Evolutionary conservation across 2,329 filamentous ascomycete genomes (phyloP).

Genomic region (Penicillium sp.): DNA sequence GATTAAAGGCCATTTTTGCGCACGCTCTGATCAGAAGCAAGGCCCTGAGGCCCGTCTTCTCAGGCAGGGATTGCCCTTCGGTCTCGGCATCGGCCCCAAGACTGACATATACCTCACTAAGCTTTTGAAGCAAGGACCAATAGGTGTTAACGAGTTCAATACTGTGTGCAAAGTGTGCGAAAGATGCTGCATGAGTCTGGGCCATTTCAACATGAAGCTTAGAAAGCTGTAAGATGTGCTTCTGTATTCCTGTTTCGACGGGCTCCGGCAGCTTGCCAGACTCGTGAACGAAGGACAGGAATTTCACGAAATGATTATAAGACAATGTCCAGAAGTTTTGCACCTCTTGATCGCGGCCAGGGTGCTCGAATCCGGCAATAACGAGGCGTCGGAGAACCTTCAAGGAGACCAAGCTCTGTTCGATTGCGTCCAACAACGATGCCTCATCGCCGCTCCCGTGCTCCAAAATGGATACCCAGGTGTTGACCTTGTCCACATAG

Average conservation of each 20-base stretch:
- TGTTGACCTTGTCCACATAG: conserved; percentile 70
- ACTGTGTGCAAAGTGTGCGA: conserved; percentile 77
- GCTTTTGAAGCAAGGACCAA: conserved; percentile 76
- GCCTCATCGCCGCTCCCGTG: conserved; percentile 59
- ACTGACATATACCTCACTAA: conserved; percentile 66
- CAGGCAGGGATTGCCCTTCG: conserved; percentile 60
- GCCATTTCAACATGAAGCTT: conserved; percentile 91
- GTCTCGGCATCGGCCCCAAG: conserved; percentile 46
- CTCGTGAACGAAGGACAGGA: conserved; percentile 64
- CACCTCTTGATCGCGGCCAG: conserved; percentile 74
- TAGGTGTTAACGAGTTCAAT: conserved; percentile 76
- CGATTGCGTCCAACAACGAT: conserved; percentile 63
- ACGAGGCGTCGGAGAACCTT: conserved; percentile 78
- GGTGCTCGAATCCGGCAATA: conserved; percentile 78
- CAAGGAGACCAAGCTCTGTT: conserved; percentile 74
- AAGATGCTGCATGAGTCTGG: conserved; percentile 74
- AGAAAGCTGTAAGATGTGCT: conserved; percentile 83
- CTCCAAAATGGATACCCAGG: conserved; percentile 65
- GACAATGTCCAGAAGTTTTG: conserved; percentile 78
- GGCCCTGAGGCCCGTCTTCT: conserved; percentile 79
- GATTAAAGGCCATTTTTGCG: conserved; percentile 79
- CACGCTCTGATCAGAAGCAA: conserved; percentile 80
- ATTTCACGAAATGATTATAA: conserved; percentile 73
- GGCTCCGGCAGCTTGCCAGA: conserved; percentile 54
- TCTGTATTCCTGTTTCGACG: conserved; percentile 68